phyloP scores from a whole-genome alignment of 176 grass and related monocot species.

The Eragrostis nindensis region DNA sequence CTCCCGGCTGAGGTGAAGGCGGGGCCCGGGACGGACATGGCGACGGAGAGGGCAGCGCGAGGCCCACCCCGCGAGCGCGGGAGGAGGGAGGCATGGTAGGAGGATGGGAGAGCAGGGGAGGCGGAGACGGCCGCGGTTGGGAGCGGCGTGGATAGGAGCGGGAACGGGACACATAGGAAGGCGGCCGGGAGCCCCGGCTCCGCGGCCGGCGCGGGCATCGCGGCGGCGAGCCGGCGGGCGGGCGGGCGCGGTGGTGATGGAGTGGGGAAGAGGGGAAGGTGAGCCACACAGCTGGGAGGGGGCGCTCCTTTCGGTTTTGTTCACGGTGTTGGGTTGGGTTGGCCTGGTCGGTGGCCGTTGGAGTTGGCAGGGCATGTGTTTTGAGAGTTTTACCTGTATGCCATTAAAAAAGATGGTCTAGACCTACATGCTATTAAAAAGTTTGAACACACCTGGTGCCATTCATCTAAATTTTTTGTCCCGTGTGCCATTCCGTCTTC shows the following conservation, averaged over 20 bases:
- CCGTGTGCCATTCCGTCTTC: no score
- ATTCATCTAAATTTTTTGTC: no score
- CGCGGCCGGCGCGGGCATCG: conserved; percentile 48
- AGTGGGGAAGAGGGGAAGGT: conserved; percentile 31
- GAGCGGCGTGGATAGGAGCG: conserved; percentile 49
- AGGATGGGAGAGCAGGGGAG: neutral
- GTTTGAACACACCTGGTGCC: no score
- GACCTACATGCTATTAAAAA: no score
- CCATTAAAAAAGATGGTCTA: no score
- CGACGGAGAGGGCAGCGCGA: conserved; percentile 43
- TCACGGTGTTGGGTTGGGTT: neutral
- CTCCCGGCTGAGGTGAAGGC: conserved; percentile 19
- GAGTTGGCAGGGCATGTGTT: conserved; percentile 21
- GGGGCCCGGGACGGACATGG: conserved; percentile 27
- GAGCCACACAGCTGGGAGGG: conserved; percentile 43
- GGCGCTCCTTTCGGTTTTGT: conserved; percentile 22
- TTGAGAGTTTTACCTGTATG: no score
- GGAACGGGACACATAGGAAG: conserved; percentile 46
- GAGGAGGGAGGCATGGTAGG: conserved; percentile 42
- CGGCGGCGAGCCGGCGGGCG: conserved; percentile 34
- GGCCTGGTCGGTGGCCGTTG: conserved; percentile 33
- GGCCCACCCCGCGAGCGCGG: conserved; percentile 45
- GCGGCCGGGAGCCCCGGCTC: conserved; percentile 50
- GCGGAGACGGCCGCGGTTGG: conserved; percentile 18
- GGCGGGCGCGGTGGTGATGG: neutral